Evolutionary conservation across 2,329 filamentous ascomycete genomes (phyloP), one percentile per base, ranked within the genome.

Genomic region (Aureobasidium lini): DNA sequence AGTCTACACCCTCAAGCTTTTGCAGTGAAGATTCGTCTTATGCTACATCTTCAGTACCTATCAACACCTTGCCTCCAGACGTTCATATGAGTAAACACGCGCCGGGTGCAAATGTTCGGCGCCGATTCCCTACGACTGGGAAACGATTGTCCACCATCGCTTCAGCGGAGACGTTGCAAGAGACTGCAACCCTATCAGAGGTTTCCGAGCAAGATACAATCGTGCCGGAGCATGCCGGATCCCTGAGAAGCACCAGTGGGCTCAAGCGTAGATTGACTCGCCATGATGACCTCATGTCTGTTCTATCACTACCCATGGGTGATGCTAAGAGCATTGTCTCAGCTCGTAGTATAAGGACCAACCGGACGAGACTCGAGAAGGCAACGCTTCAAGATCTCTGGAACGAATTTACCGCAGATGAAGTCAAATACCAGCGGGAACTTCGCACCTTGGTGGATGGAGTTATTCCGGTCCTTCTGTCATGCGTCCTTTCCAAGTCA

Each of bases 371-470:
- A 37, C 77, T 86, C 10, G 82, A 84, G 32, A 84, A 81, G 59
- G 84, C 88, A 42, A 92, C 87, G 1, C 79, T 90, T 10, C 79
- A 83, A 23, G 90, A 93, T 63, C 77, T 97, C 18, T 81, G 97
- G 71, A 80, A 81, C 56, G 91, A 96, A 68, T 85, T 99, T 63
- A 79, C 83, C 10, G 83, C 87, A 5, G 94, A 97, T 66, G 94
- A 99, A 72, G 77, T 83, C 46, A 88, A 94, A 65, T 99, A 97
- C 69, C 87, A 88, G 73, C 84, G 92, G 58, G 94, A 99, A 73
- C 80, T 99, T 34, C 90, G 91, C 69, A 96, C 94, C 0, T 76
- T 99, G 34, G 92, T 97, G 7, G 92, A 96, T 66, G 94, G 94
- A 59, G 93, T 99, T 23, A 89, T 99, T 59, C 94, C 94, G 0